Percentiles rank a stretch among this genome's conserved stretches.
Conservation (phyloP, 306 rosid species). For the Castanospermum australe region DNA sequence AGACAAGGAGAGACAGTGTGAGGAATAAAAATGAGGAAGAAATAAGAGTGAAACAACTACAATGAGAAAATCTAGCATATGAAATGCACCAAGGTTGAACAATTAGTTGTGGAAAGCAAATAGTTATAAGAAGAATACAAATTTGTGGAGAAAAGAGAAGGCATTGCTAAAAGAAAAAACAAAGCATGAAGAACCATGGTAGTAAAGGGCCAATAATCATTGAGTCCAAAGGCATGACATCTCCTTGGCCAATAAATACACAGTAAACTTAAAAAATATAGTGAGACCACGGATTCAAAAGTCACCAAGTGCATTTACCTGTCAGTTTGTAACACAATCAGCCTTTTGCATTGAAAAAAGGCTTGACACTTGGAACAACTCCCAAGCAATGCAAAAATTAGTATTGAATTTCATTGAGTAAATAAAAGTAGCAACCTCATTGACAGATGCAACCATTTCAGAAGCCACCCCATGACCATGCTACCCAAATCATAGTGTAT, state of each 20-base stretch:
- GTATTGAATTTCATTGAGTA: neutral
- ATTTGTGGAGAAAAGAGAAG: too few relatives aligned
- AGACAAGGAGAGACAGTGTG: too few relatives aligned
- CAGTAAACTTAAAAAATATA: neutral
- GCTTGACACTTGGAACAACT: neutral
- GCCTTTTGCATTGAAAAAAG: neutral
- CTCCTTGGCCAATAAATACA: neutral
- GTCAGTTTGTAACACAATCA: neutral
- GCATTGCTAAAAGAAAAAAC: too few relatives aligned
- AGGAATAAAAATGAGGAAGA: too few relatives aligned
- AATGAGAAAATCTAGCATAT: neutral
- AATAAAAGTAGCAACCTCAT: neutral
- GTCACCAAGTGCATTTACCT: neutral
- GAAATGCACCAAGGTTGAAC: too few relatives aligned
- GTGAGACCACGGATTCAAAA: neutral
- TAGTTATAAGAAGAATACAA: too few relatives aligned
- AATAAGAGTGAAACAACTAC: neutral
- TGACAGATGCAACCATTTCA: neutral
- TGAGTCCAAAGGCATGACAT: too few relatives aligned
- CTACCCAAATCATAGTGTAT: neutral
- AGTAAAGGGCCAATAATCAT: too few relatives aligned
- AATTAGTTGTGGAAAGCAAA: too few relatives aligned
- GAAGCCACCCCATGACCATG: neutral
- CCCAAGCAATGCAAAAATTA: neutral
- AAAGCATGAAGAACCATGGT: too few relatives aligned